phyloP scores from a whole-genome alignment of 1,139 yeast genomes.

The Candida glucosophila region DNA sequence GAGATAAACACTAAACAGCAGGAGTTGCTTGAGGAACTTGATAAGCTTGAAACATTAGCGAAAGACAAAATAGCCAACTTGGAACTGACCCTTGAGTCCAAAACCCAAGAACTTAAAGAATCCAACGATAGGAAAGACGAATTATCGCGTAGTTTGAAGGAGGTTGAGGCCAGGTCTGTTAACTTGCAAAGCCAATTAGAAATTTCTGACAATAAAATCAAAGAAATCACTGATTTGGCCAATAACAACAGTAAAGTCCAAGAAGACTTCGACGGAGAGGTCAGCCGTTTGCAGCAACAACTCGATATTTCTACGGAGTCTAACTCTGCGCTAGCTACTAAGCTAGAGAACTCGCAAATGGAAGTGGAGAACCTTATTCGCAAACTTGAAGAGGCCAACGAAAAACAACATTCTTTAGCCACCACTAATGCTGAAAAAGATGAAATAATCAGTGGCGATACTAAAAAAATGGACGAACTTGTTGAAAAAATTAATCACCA shows the following conservation, averaged over 20 bases:
- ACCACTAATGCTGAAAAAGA: slow-evolving; percentile 13
- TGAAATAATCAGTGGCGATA: slow-evolving; percentile 16
- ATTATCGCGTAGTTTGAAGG: slow-evolving; percentile 4
- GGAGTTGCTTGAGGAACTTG: slow-evolving; percentile 14
- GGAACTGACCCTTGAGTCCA: slow-evolving; percentile 10
- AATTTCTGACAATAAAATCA: slow-evolving; percentile 12
- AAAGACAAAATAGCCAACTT: slow-evolving; percentile 14
- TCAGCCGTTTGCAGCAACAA: slow-evolving; percentile 12
- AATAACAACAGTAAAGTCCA: slow-evolving; percentile 12
- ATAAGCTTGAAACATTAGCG: slow-evolving; percentile 14
- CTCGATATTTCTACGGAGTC: slow-evolving; percentile 12
- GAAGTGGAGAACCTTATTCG: slow-evolving; percentile 7
- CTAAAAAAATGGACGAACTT: slow-evolving; percentile 15
- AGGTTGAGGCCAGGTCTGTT: slow-evolving; percentile 1
- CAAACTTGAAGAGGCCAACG: slow-evolving; percentile 6
- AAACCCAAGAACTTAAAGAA: slow-evolving; percentile 4
- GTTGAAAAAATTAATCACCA: slow-evolving; percentile 12
- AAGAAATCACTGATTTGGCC: slow-evolving; percentile 4
- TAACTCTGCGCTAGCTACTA: slow-evolving; percentile 10
- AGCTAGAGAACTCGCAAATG: too few relatives aligned
- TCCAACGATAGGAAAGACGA: slow-evolving; percentile 10
- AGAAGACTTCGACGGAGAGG: slow-evolving; percentile 9
- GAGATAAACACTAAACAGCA: slow-evolving; percentile 13
- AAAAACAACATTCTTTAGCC: slow-evolving; percentile 2
- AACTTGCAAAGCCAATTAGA: too few relatives aligned